Evolutionary conservation across 495 filamentous ascomycete species (phyloP), one percentile per base, ranked within the genome.

Genomic region (Lasiosphaeriaceae sp.): DNA sequence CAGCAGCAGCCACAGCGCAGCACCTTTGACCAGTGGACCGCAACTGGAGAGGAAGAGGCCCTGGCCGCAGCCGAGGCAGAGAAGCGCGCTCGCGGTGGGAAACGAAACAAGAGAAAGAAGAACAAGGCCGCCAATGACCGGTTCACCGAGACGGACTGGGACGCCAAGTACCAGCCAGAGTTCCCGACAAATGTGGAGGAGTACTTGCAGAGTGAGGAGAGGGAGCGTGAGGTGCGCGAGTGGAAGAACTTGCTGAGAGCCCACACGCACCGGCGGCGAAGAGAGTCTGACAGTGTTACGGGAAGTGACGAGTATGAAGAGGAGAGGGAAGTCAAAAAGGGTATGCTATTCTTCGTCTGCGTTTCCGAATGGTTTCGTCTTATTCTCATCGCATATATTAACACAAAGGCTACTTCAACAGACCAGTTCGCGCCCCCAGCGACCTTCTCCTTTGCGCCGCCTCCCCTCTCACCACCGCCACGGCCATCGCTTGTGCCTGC

Each of bases 131-230:
- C 37, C 85, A 89, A 22, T 9, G 76, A 82, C 39, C 70, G 80
- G 7, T 80, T 74, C 43, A 62, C 77, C 37, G 75, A 83, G 50
- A 88, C 89, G 43, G 86, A 96, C 65, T 97, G 92, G 93, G 90
- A 96, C 66, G 92, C 96, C 67, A 84, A 92, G 45, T 97, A 96
- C 64, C 93, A 96, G 63, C 89, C 90, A 0, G 79, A 87, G 2
- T 73, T 87, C 20, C 93, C 93, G 1, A 96, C 91, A 41, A 90
- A 83, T 54, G 92, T 93, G 56, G 86, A 91, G 47, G 89, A 96
- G 68, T 97, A 96, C 66, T 83, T 88, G 47, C 77, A 86, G 37
- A 93, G 90, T 58, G 92, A 96, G 29, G 93, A 96, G 69, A 86
- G 88, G 60, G 81, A 92, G 43, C 67, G 77, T 0, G 90, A 94